Percentiles rank a stretch among this genome's conserved stretches.
Conservation (phyloP, 345 rosid genomes). For the Tarenaya hassleriana region DNA sequence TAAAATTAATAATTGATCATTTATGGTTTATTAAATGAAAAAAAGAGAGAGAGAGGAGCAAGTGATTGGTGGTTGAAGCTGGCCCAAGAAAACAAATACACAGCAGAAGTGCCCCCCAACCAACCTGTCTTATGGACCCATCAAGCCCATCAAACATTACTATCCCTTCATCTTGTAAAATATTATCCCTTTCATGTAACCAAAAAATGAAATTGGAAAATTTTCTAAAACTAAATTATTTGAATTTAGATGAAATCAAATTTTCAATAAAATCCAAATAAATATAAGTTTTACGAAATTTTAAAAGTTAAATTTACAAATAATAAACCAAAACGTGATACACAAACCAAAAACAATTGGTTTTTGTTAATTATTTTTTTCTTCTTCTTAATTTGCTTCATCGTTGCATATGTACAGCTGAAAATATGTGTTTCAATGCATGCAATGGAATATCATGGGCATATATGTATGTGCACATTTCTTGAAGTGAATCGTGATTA, state of each 20-base stretch:
- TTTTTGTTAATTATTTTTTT: neutral
- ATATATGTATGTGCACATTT: neutral
- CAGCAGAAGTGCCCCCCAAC: slow-evolving; percentile 24
- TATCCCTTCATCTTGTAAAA: neutral
- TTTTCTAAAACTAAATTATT: too few species aligned
- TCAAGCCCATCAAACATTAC: slow-evolving; percentile 18
- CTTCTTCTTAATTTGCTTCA: neutral
- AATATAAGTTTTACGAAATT: too few species aligned
- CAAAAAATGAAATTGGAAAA: too few species aligned
- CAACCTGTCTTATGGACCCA: slow-evolving; percentile 25
- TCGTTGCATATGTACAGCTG: too few species aligned
- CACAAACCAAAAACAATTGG: neutral
- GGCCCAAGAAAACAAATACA: slow-evolving; percentile 24
- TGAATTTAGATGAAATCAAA: too few species aligned
- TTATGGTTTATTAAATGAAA: neutral
- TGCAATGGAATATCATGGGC: neutral
- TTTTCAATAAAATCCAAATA: too few species aligned
- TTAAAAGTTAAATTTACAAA: too few species aligned
- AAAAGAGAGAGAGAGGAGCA: neutral
- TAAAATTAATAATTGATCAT: too few species aligned
- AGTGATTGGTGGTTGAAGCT: slow-evolving; percentile 26
- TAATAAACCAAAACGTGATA: too few species aligned
- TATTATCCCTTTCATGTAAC: neutral
- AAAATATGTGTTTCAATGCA: neutral
- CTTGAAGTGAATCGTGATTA: slow-evolving; percentile 11